These are phyloP conservation scores for Phytophthora fragariae DNA, from an alignment of 352 stramenopile species.

Conservation along the genomic window DNA sequence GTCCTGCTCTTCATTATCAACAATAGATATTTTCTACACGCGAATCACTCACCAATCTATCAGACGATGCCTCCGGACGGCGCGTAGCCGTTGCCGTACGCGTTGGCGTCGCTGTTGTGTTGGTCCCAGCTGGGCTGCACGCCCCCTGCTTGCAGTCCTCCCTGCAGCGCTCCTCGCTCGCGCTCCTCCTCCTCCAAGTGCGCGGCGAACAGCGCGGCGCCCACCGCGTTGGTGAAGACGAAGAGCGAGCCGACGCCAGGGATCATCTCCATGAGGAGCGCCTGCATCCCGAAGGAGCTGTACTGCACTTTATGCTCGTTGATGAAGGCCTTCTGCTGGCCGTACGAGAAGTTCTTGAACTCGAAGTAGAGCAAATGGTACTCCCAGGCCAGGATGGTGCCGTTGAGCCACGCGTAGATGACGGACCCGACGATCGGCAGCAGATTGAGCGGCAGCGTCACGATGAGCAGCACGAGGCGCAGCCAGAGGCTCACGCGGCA, in stretches of 20 bases:
- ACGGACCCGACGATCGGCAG: constrained; percentile 70
- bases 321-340: constrained; percentile 63
- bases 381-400: constrained; percentile 73
- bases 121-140: constrained; percentile 17
- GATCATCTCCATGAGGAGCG: constrained; percentile 80
- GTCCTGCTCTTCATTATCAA: constrained; percentile 3
- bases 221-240: constrained; percentile 77
- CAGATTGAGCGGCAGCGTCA: constrained; percentile 73
- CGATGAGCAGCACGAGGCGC: constrained; percentile 57
- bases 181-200: constrained; percentile 63
- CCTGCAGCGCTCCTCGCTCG: constrained; percentile 6
- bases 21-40: constrained; percentile 18
- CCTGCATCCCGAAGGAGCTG: constrained; percentile 75
- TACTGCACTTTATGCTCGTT: constrained; percentile 62
- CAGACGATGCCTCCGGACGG: constrained; percentile 37
- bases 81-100: constrained; percentile 27
- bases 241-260: constrained; percentile 70
- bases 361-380: constrained; percentile 84
- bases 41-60: neutral
- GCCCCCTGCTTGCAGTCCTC: constrained; percentile 12
- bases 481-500: constrained; percentile 69
- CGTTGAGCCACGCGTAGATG: constrained; percentile 76
- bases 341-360: constrained; percentile 66
- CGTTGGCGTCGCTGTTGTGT: constrained; percentile 10
- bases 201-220: constrained; percentile 69